Percentiles rank a stretch among this genome's conserved stretches.
Conservation (phyloP, 768 basidiomycete species). For the Sarcomyxa edulis region DNA sequence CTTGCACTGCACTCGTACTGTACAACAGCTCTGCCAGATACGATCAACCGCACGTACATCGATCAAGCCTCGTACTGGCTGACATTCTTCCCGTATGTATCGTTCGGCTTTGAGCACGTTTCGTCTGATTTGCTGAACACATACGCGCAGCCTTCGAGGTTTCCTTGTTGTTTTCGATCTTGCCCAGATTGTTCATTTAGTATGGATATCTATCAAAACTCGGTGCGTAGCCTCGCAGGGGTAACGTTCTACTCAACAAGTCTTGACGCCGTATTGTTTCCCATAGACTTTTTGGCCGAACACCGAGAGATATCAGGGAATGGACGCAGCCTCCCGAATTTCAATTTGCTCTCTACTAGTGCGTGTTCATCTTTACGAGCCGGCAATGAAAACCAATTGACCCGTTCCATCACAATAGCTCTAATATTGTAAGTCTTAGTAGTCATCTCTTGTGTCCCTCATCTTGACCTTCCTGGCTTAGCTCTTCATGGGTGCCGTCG, state of each 20-base stretch:
- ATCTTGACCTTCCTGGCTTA: conserved; percentile 17
- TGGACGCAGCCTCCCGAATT: conserved; percentile 91
- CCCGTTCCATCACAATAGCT: conserved; percentile 25
- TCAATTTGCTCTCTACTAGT: conserved; percentile 84
- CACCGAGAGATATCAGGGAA: conserved; percentile 84
- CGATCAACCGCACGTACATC: conserved; percentile 85
- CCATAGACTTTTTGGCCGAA: conserved; percentile 73
- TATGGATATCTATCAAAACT: conserved; percentile 83
- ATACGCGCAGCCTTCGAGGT: conserved; percentile 80
- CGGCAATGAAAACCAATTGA: conserved; percentile 11
- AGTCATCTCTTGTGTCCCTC: conserved; percentile 4
- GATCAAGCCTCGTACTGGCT: conserved; percentile 90
- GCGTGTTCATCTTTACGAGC: conserved; percentile 23
- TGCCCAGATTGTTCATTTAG: conserved; percentile 88
- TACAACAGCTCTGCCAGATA: conserved; percentile 53
- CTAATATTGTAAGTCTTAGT: conserved; percentile 47
- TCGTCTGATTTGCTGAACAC: not conserved
- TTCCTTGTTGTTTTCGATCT: conserved; percentile 94
- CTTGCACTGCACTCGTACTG: too few relatives aligned
- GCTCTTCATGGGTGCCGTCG: conserved; percentile 92
- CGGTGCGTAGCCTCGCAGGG: conserved; percentile 38
- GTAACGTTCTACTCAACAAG: too few relatives aligned
- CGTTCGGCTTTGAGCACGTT: not conserved
- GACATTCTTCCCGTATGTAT: conserved; percentile 86
- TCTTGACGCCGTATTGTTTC: not conserved